Evolutionary conservation across 2,329 filamentous ascomycete species (phyloP), one percentile per base, ranked within the genome.

Genomic region (Diaporthe capsici): DNA sequence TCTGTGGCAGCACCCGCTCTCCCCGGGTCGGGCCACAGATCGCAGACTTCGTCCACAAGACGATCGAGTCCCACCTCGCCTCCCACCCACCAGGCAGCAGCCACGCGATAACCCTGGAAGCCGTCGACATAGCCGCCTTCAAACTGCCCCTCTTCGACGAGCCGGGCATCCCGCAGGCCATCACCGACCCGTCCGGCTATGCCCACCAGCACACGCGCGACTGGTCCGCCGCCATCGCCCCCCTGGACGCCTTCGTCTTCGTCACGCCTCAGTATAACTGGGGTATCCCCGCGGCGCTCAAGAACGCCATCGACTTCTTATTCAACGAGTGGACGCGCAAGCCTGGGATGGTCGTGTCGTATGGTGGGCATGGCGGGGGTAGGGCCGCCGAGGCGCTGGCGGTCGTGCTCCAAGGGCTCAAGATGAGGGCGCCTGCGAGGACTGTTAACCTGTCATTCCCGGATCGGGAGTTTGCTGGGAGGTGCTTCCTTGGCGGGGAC

Each of bases 301-400:
- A 90, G 82, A 90, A 88, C 77, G 87, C 88, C 12, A 84, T 90
- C 63, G 88, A 90, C 77, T 88, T 87, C 77, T 82, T 90, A 8
- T 89, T 83, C 79, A 80, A 89, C 74, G 87, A 89, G 78, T 89
- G 87, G 86, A 83, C 78, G 31, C 85, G 84, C 15, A 89, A 89
- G 79, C 85, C 87, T 0, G 86, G 84, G 25, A 76, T 85, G 77
- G 83, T 90, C 63, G 85, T 90, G 22, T 85, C 82, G 53, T 89
- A 89, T 79, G 88, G 88, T 7, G 85, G 85, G 0, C 81, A 82
- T 39, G 84, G 84, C 13, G 85, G 84, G 8, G 77, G 72, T 28
- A 78, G 78, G 53, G 80, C 81, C 5, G 80, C 79, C 4, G 79
- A 79, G 12, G 75, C 78, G 1, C 75, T 84, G 67, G 77, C 77